Evolutionary conservation across 2,329 filamentous ascomycete species (phyloP).

Genomic region (Botryotinia globosa): DNA sequence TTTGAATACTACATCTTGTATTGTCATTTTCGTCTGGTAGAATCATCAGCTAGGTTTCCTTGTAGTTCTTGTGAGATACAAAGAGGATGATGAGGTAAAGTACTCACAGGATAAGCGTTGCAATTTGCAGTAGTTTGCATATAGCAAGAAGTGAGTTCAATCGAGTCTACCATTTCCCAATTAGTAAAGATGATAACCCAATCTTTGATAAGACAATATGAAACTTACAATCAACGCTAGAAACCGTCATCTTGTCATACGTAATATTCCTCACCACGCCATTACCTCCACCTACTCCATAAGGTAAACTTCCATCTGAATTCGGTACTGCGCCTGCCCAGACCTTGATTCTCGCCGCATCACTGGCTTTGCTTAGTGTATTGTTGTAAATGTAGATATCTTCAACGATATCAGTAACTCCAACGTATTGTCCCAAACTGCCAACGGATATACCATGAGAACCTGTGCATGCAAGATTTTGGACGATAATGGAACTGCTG

Average conservation of each 20-base stretch:
- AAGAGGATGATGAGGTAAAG: conserved; percentile 25
- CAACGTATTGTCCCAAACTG: conserved; percentile 54
- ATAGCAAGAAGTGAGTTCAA: conserved; percentile 52
- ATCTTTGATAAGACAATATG: too few relatives aligned
- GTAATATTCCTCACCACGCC: conserved; percentile 61
- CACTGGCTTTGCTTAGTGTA: conserved; percentile 46
- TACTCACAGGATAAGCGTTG: conserved; percentile 49
- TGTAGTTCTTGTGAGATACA: neutral
- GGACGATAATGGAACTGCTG: conserved; percentile 51
- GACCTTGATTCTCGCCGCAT: conserved; percentile 64
- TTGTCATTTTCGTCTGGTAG: conserved; percentile 43
- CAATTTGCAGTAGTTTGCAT: conserved; percentile 59
- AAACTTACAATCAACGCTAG: conserved; percentile 51
- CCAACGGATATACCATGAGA: conserved; percentile 55
- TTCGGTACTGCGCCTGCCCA: conserved; percentile 49
- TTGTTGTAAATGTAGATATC: conserved; percentile 48
- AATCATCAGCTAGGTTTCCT: conserved; percentile 46
- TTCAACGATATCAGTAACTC: conserved; percentile 48
- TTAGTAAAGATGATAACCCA: neutral
- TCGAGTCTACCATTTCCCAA: conserved; percentile 17
- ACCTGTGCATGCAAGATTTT: conserved; percentile 48
- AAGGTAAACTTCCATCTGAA: conserved; percentile 46
- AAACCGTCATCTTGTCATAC: conserved; percentile 54
- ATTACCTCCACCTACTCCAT: conserved; percentile 54
- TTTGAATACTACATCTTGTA: conserved; percentile 52